Evolutionary conservation across 805 yeast species (phyloP), one percentile per base, ranked within the genome.

Genomic region (Blastobotrys chiropterorum): DNA sequence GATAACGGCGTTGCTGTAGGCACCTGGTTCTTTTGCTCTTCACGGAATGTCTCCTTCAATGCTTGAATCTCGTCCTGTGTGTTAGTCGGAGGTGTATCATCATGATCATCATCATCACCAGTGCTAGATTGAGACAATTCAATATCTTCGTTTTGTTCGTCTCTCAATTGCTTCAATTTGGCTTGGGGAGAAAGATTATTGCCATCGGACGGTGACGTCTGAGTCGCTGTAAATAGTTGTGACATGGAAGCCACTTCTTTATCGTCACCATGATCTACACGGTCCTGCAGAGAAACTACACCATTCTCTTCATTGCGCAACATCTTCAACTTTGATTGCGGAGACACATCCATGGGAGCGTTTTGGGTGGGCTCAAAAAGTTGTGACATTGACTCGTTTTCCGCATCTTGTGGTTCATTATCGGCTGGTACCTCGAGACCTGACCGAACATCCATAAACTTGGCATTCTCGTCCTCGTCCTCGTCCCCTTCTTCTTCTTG

Each of bases 41-140:
- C 54, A 26, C 7, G 47, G 46, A 2, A 22, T 20, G 13, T 40
- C 20, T 40, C 15, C 19, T 40, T 15, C 2, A 44, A 48, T 30
- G 43, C 43, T 40, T 19, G 43, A 16, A 15, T 40, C 20, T n/a
- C 19, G 2, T 15, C 43, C 20, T 40, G 43, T 16, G 34, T 26
- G 34, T 26, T 26, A 11, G 8, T 26, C 5, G 34, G 34, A 26
- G 34, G 34, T 26, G 34, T n/a, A n/a, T n/a, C n/a, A n/a, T n/a
- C n/a, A n/a, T n/a, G n/a, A n/a, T n/a, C n/a, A n/a, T n/a, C n/a
- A n/a, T n/a, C n/a, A n/a, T n/a, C n/a, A n/a, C n/a, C 34, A 16
- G 43, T 40, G 43, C 20, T 19, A 40, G 43, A 16, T 14, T 40
- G 11, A 14, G 17, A n/a, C 21, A 22, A 44, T 8, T 44, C 8